Percentiles rank a stretch among this genome's conserved stretches.
These are phyloP conservation scores for Abortiporus biennis DNA, from an alignment of 1,284 basidiomycete species.

Conservation along the genomic window DNA sequence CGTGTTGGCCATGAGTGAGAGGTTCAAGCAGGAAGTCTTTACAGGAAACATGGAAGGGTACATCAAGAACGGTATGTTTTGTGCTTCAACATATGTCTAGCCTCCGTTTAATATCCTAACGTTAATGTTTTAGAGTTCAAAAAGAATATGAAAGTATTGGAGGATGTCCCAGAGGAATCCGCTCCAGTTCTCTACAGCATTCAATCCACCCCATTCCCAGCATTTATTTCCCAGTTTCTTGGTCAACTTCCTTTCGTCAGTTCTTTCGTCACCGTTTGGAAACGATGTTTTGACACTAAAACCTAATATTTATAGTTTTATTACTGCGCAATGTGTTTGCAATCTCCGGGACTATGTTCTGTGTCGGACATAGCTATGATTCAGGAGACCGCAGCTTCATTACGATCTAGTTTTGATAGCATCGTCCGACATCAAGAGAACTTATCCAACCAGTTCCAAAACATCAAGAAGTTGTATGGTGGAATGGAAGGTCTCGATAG, in stretches of 20 bases:
- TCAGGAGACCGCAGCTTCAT: not conserved
- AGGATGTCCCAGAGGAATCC: not conserved
- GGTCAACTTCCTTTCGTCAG: constrained; percentile 3
- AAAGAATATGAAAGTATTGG: not conserved
- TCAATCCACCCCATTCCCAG: not conserved
- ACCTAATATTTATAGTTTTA: too few species aligned
- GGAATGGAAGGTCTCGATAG: not conserved
- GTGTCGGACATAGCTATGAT: too few species aligned
- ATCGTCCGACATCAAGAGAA: not conserved
- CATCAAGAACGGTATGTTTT: constrained; percentile 5
- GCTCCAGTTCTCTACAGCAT: not conserved
- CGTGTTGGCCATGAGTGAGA: constrained; percentile 2
- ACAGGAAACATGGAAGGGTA: constrained; percentile 2
- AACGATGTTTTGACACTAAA: too few species aligned
- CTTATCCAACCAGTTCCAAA: not conserved
- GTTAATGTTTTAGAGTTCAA: constrained; percentile 2
- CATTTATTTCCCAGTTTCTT: not conserved
- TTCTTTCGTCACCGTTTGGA: too few species aligned
- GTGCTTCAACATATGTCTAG: not conserved
- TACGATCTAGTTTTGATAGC: not conserved
- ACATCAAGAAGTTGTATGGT: not conserved
- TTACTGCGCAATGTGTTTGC: too few species aligned
- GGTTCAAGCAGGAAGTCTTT: constrained; percentile 8
- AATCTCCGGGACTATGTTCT: too few species aligned
- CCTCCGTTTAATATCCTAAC: not conserved